Evolutionary conservation across 2,329 filamentous ascomycete genomes (phyloP).

Genomic region (Fusarium miscanthi): DNA sequence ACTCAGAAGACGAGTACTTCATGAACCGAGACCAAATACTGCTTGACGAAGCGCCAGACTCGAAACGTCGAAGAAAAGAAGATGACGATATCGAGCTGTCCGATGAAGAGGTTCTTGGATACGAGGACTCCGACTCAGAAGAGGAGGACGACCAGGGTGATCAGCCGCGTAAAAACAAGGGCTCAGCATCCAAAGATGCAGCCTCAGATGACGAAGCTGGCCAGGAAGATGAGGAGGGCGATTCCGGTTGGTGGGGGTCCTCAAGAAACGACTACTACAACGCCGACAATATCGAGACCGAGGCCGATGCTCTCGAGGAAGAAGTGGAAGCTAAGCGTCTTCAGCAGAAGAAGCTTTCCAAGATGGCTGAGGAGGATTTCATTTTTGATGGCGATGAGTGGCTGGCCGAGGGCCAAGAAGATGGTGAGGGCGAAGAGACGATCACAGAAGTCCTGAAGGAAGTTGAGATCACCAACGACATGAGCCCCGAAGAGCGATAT

Average conservation of each 20-base stretch:
- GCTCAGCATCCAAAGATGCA: slow-evolving; percentile 47
- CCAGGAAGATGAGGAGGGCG: slow-evolving; percentile 62
- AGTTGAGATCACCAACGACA: slow-evolving; percentile 81
- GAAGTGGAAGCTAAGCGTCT: slow-evolving; percentile 89
- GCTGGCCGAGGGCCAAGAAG: slow-evolving; percentile 68
- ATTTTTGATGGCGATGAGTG: slow-evolving; percentile 92
- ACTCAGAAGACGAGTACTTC: slow-evolving; percentile 95
- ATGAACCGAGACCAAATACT: slow-evolving; percentile 86
- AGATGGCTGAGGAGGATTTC: slow-evolving; percentile 93
- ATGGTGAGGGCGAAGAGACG: slow-evolving; percentile 66
- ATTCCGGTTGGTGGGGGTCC: slow-evolving; percentile 83
- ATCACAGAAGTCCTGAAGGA: slow-evolving; percentile 90
- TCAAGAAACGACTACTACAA: slow-evolving; percentile 94
- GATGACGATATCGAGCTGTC: slow-evolving; percentile 75
- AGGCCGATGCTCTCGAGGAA: slow-evolving; percentile 83
- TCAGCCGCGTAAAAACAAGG: slow-evolving; percentile 49
- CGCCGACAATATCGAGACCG: slow-evolving; percentile 77
- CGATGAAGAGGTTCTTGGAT: slow-evolving; percentile 70
- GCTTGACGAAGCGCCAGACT: slow-evolving; percentile 82
- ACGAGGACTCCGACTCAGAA: slow-evolving; percentile 58
- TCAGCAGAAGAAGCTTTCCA: slow-evolving; percentile 89
- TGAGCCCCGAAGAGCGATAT: slow-evolving; percentile 78
- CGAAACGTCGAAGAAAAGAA: slow-evolving; percentile 79
- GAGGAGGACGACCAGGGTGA: slow-evolving; percentile 59
- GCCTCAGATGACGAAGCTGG: slow-evolving; percentile 67